Base-by-base conservation (phyloP, 306 rosid genomes). In the Argentina anserina region DNA sequence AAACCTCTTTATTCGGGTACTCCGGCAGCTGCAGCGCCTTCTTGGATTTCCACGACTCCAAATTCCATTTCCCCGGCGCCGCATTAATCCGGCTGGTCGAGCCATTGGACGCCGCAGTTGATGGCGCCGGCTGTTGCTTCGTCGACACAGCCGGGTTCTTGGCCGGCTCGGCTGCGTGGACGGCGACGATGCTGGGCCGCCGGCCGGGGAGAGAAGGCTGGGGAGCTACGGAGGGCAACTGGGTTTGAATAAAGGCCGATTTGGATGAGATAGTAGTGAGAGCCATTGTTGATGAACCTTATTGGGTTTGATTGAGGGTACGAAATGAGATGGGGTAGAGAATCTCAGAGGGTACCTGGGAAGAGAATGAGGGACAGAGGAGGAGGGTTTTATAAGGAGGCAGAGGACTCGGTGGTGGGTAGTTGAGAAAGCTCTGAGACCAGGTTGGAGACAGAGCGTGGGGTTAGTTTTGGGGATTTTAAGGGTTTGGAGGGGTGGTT, bases 1-100 rank as follows among this genome's bases (percentile, higher is more conserved):
- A 84, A 17, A 85, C 99, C 52, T 81, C 92, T 75, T 76, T 79
- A 47, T 69, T 82, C 20, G 99, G 99, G 80, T 94, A 94, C 26
- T 94, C 99, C 0, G 99, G 99, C 23, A 84, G 78, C 76, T 94
- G 99, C 2, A 89, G 81, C 23, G 99, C 99, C 84, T 85, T 90
- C 85, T 86, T 94, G 3, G 87, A 78, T 66, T 83, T 94, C 99
- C 99, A 94, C 75, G 90, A 81, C 0, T 89, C 99, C 20, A 78
- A 4, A 37, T 52, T 63, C 99, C 99, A 94, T 64, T 87, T 88
- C 13, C 64, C 78, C 10, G 81, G 55, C 21, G 23, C 85, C 42
- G 68, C 85, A 73, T 84, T n/a, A n/a, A n/a, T 86, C 47, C 64
- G 80, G 49, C 80, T 37, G 40, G n/a, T 28, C 20, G 70, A 25